Evolutionary conservation across 2,329 filamentous ascomycete genomes (phyloP).

Genomic region (Ophiostoma sp.): DNA sequence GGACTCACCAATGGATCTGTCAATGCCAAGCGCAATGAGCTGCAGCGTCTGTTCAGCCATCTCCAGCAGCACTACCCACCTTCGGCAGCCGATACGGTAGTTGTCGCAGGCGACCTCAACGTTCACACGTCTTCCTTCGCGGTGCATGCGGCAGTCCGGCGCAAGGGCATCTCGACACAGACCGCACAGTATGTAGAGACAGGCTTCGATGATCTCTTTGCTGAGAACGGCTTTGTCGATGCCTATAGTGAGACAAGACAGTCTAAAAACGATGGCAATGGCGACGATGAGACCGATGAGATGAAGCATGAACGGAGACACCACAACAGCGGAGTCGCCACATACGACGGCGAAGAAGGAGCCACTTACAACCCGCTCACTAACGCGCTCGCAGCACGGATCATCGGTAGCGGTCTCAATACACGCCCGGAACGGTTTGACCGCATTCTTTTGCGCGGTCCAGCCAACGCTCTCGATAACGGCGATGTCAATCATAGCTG

Average conservation of each 20-base stretch:
- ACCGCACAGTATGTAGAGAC: conserved; percentile 40
- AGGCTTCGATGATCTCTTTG: conserved; percentile 44
- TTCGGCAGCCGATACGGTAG: conserved; percentile 42
- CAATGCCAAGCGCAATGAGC: conserved; percentile 51
- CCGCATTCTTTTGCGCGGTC: conserved; percentile 50
- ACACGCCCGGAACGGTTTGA: conserved; percentile 61
- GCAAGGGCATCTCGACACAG: conserved; percentile 48
- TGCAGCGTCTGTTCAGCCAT: conserved; percentile 47
- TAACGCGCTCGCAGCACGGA: conserved; percentile 52
- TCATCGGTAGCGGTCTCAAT: conserved; percentile 43
- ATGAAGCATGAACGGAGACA: conserved; percentile 27
- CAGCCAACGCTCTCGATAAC: neutral
- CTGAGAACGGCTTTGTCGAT: conserved; percentile 46
- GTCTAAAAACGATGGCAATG: conserved; percentile 41
- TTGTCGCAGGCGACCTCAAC: conserved; percentile 62
- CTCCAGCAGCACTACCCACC: conserved; percentile 39
- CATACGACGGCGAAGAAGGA: conserved; percentile 56
- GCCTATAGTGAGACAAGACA: conserved; percentile 42
- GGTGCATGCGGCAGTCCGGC: conserved; percentile 48
- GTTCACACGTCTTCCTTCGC: conserved; percentile 54
- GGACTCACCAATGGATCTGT: conserved; percentile 57
- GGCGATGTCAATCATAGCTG: neutral
- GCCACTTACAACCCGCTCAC: conserved; percentile 58
- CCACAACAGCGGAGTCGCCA: conserved; percentile 16
- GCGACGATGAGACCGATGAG: conserved; percentile 33